A percentile compares a stretch with the other conserved stretches of the same genome.
Evolutionary conservation across 352 stramenopile species (phyloP).

Genomic region (Thraustotheca clavata): DNA sequence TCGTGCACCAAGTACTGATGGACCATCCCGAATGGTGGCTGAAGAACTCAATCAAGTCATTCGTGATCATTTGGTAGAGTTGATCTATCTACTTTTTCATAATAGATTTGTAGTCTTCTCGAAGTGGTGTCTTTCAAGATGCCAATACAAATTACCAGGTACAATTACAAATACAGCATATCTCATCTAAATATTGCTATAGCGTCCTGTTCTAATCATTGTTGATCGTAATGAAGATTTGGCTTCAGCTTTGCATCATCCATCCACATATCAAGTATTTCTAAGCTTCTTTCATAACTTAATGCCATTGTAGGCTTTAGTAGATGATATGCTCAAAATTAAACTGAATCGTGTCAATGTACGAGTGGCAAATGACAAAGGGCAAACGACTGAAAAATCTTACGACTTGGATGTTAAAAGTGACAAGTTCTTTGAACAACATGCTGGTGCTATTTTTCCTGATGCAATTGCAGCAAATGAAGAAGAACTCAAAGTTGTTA

Average conservation of each 20-base stretch:
- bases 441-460: slow-evolving; percentile 65
- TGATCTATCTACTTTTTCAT: not conserved
- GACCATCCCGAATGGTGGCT: slow-evolving; percentile 94
- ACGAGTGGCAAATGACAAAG: slow-evolving; percentile 32
- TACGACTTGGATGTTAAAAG: slow-evolving; percentile 76
- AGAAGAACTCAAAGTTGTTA: slow-evolving; percentile 82
- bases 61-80: slow-evolving; percentile 56
- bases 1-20: slow-evolving; percentile 87
- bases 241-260: slow-evolving; percentile 92
- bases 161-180: not conserved
- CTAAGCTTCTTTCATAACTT: not conserved
- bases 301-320: slow-evolving; percentile 62
- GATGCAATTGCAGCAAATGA: slow-evolving; percentile 83
- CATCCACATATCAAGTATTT: slow-evolving; percentile 76
- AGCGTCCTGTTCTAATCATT: slow-evolving; percentile 94
- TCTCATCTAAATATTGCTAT: slow-evolving; percentile 21
- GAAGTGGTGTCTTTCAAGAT: slow-evolving; percentile 62
- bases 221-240: slow-evolving; percentile 97
- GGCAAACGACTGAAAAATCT: slow-evolving; percentile 41
- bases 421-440: slow-evolving; percentile 76
- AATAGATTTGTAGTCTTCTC: slow-evolving; percentile 23
- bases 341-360: slow-evolving; percentile 95
- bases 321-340: slow-evolving; percentile 95
- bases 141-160: slow-evolving; percentile 57
- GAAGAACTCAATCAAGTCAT: slow-evolving; percentile 86